phyloP scores from a whole-genome alignment of 805 yeast species.

The Metschnikowia cubensis region DNA sequence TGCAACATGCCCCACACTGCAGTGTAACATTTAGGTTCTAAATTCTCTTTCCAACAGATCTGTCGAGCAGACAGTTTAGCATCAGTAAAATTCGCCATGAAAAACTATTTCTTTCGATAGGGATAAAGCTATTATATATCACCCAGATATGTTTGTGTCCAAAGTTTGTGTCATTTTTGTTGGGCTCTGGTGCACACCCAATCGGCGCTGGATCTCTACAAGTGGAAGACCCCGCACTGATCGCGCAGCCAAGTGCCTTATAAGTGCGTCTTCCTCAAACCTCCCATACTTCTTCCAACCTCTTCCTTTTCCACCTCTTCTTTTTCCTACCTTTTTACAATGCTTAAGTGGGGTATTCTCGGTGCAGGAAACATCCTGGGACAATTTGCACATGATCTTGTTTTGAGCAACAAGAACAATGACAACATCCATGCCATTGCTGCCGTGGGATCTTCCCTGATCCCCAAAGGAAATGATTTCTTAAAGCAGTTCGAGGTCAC shows the following conservation, averaged over 20 bases:
- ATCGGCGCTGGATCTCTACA: neutral
- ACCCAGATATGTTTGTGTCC: too few relatives aligned
- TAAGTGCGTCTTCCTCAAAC: neutral
- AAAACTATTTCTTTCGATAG: too few relatives aligned
- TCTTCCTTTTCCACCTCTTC: neutral
- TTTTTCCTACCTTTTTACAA: neutral
- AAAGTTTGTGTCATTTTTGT: too few relatives aligned
- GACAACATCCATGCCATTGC: constrained; percentile 30
- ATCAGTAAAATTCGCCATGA: too few relatives aligned
- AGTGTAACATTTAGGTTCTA: too few relatives aligned
- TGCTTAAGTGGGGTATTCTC: constrained; percentile 44
- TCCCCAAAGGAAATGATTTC: constrained; percentile 34
- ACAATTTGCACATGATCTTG: constrained; percentile 39
- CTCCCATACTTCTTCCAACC: neutral
- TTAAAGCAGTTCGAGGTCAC: constrained; percentile 18
- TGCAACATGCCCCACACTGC: too few relatives aligned
- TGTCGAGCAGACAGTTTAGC: too few relatives aligned
- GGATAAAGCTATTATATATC: too few relatives aligned
- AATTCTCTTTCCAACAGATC: too few relatives aligned
- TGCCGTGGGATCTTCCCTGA: constrained; percentile 39
- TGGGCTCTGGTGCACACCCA: neutral
- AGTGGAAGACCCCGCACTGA: neutral
- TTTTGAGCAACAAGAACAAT: constrained; percentile 21
- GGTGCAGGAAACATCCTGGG: constrained; percentile 50
- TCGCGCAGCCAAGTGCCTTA: neutral